Evolutionary conservation across 768 basidiomycete species (phyloP), one percentile per base, ranked within the genome.

Genomic region (Lentinula detonsa): DNA sequence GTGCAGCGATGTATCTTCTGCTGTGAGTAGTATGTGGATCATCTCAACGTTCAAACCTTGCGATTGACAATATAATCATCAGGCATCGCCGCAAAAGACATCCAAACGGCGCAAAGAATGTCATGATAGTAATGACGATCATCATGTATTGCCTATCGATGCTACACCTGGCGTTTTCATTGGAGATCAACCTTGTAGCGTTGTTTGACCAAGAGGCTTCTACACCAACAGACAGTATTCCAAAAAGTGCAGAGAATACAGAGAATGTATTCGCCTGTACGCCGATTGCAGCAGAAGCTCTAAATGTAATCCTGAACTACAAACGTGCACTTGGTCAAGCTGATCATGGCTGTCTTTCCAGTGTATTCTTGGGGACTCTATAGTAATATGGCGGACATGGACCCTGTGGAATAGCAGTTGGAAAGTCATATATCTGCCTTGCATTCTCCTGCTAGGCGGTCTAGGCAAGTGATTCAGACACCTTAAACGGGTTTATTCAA

Each of bases 381-480:
- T 54, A 21, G 53, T 54, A 6, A 54, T 54, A 54, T 54, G 53
- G 53, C 53, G 53, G 21, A 54, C 53, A 21, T 54, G 53, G 53
- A 39, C 37, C 34, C 37, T 54, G 9, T 54, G 53, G 53, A 54
- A 54, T 39, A n/a, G 35, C 18, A 54, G 34, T 40, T 54, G 35
- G 33, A 35, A 39, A 18, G 37, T 54, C 35, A 54, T 54, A 34
- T 40, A 18, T n/a, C 18, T 54, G 0, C 53, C 53, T 37, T 54
- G 53, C 18, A 34, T 34, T 23, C 35, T 54, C 10, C n/a, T 54
- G 35, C 13, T 54, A 11, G 53, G 53, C 34, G 53, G 33, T 2
- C 37, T 23, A 0, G 53, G 53, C 23, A 35, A 37, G 53, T n/a
- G 34, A 6, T 8, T 4, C 4, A n/a, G 8, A 18, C 3, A 34